These are phyloP conservation scores for Candida golubevii DNA, from an alignment of 805 yeast species.

Conservation along the genomic window DNA sequence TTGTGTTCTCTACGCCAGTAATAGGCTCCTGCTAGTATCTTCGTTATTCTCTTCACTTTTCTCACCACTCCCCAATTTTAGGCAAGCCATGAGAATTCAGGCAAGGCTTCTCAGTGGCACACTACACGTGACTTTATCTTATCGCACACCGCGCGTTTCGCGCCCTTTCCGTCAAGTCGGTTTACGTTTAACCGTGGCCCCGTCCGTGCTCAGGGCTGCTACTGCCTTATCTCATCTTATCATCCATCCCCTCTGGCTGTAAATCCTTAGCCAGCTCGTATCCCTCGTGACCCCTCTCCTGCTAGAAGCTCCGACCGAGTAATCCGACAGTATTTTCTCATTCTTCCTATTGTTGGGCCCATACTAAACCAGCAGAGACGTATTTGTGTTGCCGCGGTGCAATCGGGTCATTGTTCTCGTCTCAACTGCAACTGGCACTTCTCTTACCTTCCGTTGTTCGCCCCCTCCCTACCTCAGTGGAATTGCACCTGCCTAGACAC, in stretches of 20 bases:
- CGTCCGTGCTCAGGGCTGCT: conserved; percentile 1
- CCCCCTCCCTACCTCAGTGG: conserved; percentile 3
- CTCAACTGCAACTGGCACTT: neutral
- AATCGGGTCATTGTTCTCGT: neutral
- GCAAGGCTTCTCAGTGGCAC: neutral
- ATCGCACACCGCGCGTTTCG: conserved; percentile 5
- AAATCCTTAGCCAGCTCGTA: no score
- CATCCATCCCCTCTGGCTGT: no score
- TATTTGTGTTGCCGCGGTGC: no score
- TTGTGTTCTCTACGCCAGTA: no score
- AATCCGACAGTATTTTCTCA: no score
- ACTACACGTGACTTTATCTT: conserved; percentile 19
- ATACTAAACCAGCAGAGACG: no score
- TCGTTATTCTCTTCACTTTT: no score
- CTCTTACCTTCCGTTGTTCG: neutral
- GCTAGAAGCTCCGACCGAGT: no score
- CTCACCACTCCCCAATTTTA: neutral
- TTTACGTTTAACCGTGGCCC: neutral
- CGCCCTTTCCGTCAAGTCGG: no score
- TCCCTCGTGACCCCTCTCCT: no score
- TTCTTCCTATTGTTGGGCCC: no score
- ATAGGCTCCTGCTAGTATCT: neutral
- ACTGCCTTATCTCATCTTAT: neutral
- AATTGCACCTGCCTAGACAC: conserved; percentile 10
- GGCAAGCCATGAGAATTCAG: no score